Base-by-base conservation (phyloP, 129 eudicot species). In the Artemisia argyi region DNA sequence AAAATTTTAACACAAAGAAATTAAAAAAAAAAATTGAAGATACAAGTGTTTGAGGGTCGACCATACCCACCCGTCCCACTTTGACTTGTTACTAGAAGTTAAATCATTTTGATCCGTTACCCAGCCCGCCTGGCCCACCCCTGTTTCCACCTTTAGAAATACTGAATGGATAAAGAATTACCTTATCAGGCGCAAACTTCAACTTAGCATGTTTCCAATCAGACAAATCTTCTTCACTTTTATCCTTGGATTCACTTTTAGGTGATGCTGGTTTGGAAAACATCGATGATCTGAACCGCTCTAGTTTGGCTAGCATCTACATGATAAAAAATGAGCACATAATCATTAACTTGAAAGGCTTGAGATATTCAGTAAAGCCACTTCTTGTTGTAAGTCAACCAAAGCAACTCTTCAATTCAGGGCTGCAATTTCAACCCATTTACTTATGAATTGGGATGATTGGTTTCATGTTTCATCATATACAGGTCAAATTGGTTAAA, bases 121-220 rank as follows among this genome's bases (percentile, higher is more conserved):
- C 66, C 42, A 61, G 32, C 47, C 66, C 11, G 19, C 66, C 16
- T 1, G 47, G 28, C 42, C 66, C 18, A 0, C 32, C 11, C 66
- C 3, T 61, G 28, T 28, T 17, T 1, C 18, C 17, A 26, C 15
- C 32, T 48, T 17, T 22, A 24, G 19, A 48, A 7, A 73, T 7
- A 69, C 8, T 17, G 50, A 18, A 76, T 26, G 74, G 68, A 44
- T 30, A 50, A 10, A 22, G 19, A 13, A 20, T 17, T 82, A 87
- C 98, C 95, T 93, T 93, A n/a, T 83, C 88, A 58, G 90, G 55
- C 65, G 86, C 89, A 83, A 94, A 94, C 78, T 87, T 79, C 74
- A 90, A 80, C 73, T 49, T 71, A 69, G 54, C 85, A 13, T 46
- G 66, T 65, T 67, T 76, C 98, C 98, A 94, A 74, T 85, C 89